Evolutionary conservation across 2,329 filamentous ascomycete species (phyloP).

Genomic region (Ceratocystis eucalypticola): DNA sequence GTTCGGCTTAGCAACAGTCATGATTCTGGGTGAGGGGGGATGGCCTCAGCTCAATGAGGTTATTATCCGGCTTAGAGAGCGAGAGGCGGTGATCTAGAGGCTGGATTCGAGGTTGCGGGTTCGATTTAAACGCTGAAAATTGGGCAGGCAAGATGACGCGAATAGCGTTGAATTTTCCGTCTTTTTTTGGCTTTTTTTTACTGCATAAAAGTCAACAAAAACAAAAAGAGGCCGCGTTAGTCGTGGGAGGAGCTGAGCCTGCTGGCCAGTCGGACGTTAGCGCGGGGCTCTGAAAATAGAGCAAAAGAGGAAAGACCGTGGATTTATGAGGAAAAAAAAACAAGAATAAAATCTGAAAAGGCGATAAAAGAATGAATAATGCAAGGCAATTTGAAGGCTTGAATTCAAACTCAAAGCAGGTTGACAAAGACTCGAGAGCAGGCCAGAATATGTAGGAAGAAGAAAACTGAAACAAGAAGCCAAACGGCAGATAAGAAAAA

Average conservation of each 20-base stretch:
- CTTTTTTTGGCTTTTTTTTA: too few species aligned
- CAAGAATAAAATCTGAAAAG: background rate
- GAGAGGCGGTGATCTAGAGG: background rate
- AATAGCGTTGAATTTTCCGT: background rate
- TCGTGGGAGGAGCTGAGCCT: background rate
- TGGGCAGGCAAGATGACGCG: background rate
- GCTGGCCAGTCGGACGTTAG: background rate
- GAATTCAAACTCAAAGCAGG: too few species aligned
- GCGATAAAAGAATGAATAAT: background rate
- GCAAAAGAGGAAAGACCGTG: background rate
- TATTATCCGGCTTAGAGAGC: background rate
- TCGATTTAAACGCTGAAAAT: background rate
- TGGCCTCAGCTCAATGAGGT: background rate
- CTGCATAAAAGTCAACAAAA: constrained; percentile 8
- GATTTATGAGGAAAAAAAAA: background rate
- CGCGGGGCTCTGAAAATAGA: constrained; percentile 4
- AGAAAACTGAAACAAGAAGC: background rate
- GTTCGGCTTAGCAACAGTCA: constrained; percentile 42
- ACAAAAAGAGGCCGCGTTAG: background rate
- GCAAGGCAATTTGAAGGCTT: background rate
- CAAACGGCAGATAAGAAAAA: background rate
- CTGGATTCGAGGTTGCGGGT: background rate
- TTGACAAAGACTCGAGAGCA: background rate
- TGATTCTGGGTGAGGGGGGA: background rate
- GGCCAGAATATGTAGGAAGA: background rate